A percentile compares a stretch with the other conserved stretches of the same genome.
phyloP scores from a whole-genome alignment of 140 eudicot species.

The Anethum foeniculum region DNA sequence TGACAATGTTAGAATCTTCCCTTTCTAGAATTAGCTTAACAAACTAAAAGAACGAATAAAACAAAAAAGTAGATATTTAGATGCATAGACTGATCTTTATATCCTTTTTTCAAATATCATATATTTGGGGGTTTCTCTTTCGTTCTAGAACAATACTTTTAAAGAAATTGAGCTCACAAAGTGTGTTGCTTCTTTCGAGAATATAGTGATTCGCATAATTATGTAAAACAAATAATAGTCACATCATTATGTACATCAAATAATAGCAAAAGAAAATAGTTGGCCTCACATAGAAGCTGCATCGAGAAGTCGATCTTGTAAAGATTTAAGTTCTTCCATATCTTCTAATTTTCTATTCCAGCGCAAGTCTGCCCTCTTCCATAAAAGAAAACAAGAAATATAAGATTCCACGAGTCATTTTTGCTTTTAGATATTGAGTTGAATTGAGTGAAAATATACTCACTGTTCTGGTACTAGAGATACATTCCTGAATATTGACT shows the following conservation, averaged over 20 bases:
- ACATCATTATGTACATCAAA: background rate
- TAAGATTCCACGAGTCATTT: background rate
- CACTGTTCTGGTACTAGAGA: background rate
- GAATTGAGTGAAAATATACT: background rate
- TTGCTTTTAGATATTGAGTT: background rate
- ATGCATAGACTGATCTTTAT: background rate
- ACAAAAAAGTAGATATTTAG: background rate
- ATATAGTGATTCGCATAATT: background rate
- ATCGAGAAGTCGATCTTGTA: constrained; percentile 87
- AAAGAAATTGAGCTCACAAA: background rate
- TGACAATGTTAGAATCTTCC: background rate
- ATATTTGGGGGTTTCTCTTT: background rate
- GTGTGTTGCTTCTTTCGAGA: background rate
- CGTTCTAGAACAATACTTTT: background rate
- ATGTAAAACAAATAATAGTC: background rate
- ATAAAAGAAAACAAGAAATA: constrained; percentile 1
- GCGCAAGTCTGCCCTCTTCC: constrained; percentile 86
- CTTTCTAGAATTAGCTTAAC: background rate
- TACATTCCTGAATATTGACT: background rate
- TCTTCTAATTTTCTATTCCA: constrained; percentile 90
- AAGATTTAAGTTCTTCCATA: constrained; percentile 69
- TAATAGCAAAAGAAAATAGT: background rate
- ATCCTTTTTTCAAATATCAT: background rate
- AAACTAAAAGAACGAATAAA: background rate
- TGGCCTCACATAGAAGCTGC: constrained; percentile 71